These are phyloP conservation scores for Colletotrichum eremochloae DNA, from an alignment of 2,329 filamentous ascomycete genomes.

Conservation along the genomic window DNA sequence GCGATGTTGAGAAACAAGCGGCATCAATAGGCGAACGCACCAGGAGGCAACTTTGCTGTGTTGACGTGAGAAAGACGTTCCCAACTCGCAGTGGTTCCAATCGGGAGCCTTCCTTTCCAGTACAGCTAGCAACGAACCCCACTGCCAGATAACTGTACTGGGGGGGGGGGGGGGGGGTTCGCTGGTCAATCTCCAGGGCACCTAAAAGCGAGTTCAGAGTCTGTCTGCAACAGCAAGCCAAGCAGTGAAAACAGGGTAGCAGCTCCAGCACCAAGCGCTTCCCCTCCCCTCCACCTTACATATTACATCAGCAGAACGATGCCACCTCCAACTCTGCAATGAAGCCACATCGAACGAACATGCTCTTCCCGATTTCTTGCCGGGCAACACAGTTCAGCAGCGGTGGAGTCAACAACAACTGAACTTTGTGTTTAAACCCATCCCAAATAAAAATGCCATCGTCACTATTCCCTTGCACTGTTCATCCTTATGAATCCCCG, in stretches of 20 bases:
- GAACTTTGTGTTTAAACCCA: not conserved
- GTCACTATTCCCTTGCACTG: conserved; percentile 51
- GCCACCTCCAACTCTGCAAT: not conserved
- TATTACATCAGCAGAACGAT: conserved; percentile 15
- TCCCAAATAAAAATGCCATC: conserved; percentile 3
- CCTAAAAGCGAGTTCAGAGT: not conserved
- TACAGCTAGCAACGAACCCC: not conserved
- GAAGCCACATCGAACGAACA: not conserved
- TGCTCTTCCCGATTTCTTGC: not conserved
- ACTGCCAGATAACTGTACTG: not conserved
- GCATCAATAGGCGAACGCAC: not conserved
- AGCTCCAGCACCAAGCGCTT: not conserved
- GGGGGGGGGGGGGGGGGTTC: not conserved
- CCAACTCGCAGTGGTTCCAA: conserved; percentile 11
- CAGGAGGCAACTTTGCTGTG: not conserved
- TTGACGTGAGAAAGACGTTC: not conserved
- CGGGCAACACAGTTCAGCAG: not conserved
- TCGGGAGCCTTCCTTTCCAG: conserved; percentile 17
- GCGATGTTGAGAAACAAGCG: not conserved
- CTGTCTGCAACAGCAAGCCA: conserved; percentile 8
- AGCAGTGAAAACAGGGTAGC: not conserved
- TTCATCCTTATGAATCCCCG: conserved; percentile 61
- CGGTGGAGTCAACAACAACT: not conserved
- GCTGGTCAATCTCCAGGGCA: not conserved
- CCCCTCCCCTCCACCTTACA: not conserved